Percentiles rank a stretch among this genome's conserved stretches.
These are phyloP conservation scores for Sonneratia alba DNA, from an alignment of 345 rosid genomes.

Conservation along the genomic window DNA sequence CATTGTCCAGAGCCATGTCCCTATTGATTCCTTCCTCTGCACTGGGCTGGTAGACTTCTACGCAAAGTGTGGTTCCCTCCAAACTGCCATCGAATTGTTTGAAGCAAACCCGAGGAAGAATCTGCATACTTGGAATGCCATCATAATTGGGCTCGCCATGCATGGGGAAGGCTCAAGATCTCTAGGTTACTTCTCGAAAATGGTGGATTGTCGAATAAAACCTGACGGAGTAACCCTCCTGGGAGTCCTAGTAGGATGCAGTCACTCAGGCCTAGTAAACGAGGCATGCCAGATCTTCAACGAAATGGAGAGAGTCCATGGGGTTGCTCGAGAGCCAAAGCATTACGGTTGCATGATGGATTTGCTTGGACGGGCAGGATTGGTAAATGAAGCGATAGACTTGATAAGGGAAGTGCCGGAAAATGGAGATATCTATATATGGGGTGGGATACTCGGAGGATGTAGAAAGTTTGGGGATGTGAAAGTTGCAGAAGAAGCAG, in stretches of 20 bases:
- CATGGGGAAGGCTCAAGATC: constrained; percentile 40
- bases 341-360: constrained; percentile 78
- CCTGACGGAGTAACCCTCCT: constrained; percentile 55
- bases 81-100: constrained; percentile 35
- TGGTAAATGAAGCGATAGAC: constrained; percentile 51
- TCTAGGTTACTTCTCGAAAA: constrained; percentile 37
- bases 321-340: constrained; percentile 41
- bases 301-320: constrained; percentile 38
- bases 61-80: constrained; percentile 55
- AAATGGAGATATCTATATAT: constrained; percentile 44
- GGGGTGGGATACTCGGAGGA: constrained; percentile 77
- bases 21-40: constrained; percentile 45
- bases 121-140: constrained; percentile 56
- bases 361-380: constrained; percentile 61
- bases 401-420: constrained; percentile 48
- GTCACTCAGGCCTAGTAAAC: constrained; percentile 56
- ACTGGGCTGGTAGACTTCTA: constrained; percentile 61
- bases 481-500: constrained; percentile 57
- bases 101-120: constrained; percentile 32
- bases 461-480: constrained; percentile 66
- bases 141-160: constrained; percentile 66
- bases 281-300: constrained; percentile 52
- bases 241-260: constrained; percentile 59
- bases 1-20: constrained; percentile 22
- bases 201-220: constrained; percentile 37